Base-by-base conservation (phyloP, 805 yeast species). In the Nakazawaea peltata region DNA sequence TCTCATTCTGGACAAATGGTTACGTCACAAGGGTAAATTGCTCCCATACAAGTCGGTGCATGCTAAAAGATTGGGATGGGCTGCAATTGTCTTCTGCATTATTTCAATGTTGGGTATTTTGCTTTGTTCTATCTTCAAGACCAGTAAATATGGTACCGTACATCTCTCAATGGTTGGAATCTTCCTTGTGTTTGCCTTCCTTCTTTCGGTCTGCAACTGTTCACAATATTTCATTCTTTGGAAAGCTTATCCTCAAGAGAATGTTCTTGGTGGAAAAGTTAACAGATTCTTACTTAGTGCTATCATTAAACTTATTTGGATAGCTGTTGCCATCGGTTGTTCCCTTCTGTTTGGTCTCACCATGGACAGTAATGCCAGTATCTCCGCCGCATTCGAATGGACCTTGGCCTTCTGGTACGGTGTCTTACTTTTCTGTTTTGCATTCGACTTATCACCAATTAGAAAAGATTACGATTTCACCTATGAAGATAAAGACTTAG, bases 371-470 rank as follows among this genome's bases (percentile, higher is more conserved):
- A 48, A 58, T 6, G 62, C 69, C 43, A 70, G 69, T 3, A 61
- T 68, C 22, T 67, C 77, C 27, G 87, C 87, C 0, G 61, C 67
- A 15, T 74, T 81, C 51, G 97, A 90, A 57, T 90, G 97, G 97
- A 51, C 77, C 3, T 57, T 88, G 28, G 77, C 90, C n/a, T 88
- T 78, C 57, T 78, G 84, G 76, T 88, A 82, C 51, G 92, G 94
- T 3, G 47, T 79, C 23, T 63, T 82, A 41, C 71, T 79, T 44
- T 50, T 79, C 4, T 59, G 78, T 38, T 65, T 88, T 54, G 61
- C 81, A 2, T 66, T 72, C 41, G 97, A 90, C 52, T 66, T 87
- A 32, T 37, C 36, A 3, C 32, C 36, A 15, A 33, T 33, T n/a
- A 36, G 34, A 14, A 15, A 12, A 4, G 30, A 29, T 16, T 26